Conservation (phyloP, 208 protist genomes). For the Leishmania tropica region DNA sequence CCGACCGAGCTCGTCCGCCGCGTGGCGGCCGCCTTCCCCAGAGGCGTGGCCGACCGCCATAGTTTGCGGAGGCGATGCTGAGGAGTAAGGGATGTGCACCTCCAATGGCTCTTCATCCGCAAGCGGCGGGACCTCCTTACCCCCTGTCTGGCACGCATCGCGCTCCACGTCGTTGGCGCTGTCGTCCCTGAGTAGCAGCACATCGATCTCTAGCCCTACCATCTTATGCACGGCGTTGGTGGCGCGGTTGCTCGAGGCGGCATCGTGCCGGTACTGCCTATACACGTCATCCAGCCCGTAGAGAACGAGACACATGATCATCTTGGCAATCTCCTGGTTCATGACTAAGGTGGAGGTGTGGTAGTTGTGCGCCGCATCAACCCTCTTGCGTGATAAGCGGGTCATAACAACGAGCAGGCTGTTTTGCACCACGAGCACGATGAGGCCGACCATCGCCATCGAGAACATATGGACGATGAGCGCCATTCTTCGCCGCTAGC, state of each 20-base stretch:
- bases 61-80: not conserved
- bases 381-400: constrained; percentile 52
- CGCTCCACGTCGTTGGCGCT: not conserved
- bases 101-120: not conserved
- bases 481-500: not conserved
- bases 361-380: constrained; percentile 44
- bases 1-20: not conserved
- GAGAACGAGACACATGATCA: constrained; percentile 66
- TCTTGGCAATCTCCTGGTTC: constrained; percentile 81
- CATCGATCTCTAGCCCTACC: not conserved
- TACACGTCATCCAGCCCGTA: constrained; percentile 38
- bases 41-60: not conserved
- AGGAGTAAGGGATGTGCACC: too few relatives aligned
- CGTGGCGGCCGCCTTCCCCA: not conserved
- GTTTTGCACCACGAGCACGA: constrained; percentile 82
- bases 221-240: not conserved
- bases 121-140: not conserved
- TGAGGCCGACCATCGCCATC: constrained; percentile 55
- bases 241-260: not conserved
- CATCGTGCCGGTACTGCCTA: constrained; percentile 4
- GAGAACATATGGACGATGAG: constrained; percentile 23
- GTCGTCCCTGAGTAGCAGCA: not conserved
- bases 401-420: constrained; percentile 76
- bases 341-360: constrained; percentile 70
- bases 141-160: not conserved